Percentiles rank a stretch among this genome's conserved stretches.
phyloP scores from a whole-genome alignment of 176 grass and related monocot genomes.

The Juncus inflexus region DNA sequence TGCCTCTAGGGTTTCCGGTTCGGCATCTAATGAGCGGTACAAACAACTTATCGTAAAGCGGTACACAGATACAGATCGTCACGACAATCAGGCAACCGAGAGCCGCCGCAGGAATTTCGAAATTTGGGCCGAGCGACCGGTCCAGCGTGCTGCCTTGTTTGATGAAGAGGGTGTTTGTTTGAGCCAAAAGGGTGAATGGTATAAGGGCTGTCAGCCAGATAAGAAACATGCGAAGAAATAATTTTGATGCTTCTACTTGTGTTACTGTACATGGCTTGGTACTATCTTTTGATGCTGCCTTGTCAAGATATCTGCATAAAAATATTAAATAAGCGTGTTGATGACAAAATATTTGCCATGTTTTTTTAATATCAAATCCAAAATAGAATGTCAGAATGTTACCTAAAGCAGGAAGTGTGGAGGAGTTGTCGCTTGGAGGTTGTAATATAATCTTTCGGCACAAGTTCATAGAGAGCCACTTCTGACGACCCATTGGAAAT shows the following conservation, averaged over 20 bases:
- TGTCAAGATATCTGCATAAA: slow-evolving; percentile 40
- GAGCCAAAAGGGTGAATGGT: slow-evolving; percentile 63
- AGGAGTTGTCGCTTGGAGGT: slow-evolving; percentile 43
- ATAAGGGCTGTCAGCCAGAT: slow-evolving; percentile 59
- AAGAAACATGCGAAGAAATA: slow-evolving; percentile 43
- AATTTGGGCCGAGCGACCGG: slow-evolving; percentile 27
- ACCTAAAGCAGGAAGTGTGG: slow-evolving; percentile 36
- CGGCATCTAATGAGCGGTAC: slow-evolving; percentile 51
- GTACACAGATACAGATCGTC: slow-evolving; percentile 53
- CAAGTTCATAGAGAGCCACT: slow-evolving; percentile 39
- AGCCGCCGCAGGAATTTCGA: slow-evolving; percentile 53
- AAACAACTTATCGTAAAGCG: slow-evolving; percentile 60
- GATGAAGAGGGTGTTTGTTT: slow-evolving; percentile 70
- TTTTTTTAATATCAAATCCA: too few species aligned
- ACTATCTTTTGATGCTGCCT: slow-evolving; percentile 29
- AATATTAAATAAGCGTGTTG: not conserved
- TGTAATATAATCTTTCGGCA: slow-evolving; percentile 25
- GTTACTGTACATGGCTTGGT: slow-evolving; percentile 44
- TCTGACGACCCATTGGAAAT: not conserved
- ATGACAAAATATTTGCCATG: not conserved
- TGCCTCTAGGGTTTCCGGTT: slow-evolving; percentile 59
- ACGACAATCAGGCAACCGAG: slow-evolving; percentile 49
- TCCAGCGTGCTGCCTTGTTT: slow-evolving; percentile 74
- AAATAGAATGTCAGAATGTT: not conserved
- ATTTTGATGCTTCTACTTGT: slow-evolving; percentile 62